Evolutionary conservation across 23 red algal genomes (phyloP).

Genomic region (Gracilaria gracilis): DNA sequence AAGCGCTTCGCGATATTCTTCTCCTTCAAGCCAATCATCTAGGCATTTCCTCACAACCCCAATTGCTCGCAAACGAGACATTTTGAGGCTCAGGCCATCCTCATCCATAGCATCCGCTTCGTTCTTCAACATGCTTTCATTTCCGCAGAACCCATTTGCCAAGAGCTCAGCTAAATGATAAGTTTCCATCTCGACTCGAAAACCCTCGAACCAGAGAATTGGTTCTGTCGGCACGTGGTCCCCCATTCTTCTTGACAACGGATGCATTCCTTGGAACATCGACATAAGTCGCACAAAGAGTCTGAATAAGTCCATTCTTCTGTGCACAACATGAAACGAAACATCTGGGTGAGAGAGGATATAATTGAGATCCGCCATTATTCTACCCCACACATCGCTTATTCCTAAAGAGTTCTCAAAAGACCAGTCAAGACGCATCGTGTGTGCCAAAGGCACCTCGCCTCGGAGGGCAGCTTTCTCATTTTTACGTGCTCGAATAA

Average conservation of each 20-base stretch:
- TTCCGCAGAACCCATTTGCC: constrained; percentile 53
- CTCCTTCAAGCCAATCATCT: constrained; percentile 54
- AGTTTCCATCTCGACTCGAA: constrained; percentile 73
- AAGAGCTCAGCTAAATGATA: constrained; percentile 74
- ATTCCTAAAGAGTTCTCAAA: not conserved
- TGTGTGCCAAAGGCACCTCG: constrained; percentile 31
- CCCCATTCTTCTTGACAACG: constrained; percentile 46
- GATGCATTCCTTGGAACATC: constrained; percentile 76
- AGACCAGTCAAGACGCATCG: constrained; percentile 48
- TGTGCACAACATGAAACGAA: constrained; percentile 63
- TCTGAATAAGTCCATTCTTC: constrained; percentile 51
- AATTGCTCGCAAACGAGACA: constrained; percentile 33
- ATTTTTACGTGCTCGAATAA: not conserved
- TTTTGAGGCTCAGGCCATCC: not conserved
- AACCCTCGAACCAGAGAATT: constrained; percentile 43
- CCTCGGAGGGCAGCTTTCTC: constrained; percentile 10
- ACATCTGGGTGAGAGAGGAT: constrained; percentile 78
- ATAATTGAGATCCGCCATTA: constrained; percentile 84
- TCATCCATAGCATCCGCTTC: not conserved
- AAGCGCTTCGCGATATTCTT: constrained; percentile 39
- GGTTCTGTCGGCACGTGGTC: constrained; percentile 59
- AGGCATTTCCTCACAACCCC: constrained; percentile 47
- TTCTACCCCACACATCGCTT: constrained; percentile 31
- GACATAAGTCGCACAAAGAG: constrained; percentile 62
- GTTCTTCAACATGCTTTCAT: not conserved